Percentiles rank a stretch among this genome's conserved stretches.
Evolutionary conservation across 768 basidiomycete species (phyloP).

Genomic region (Strobilomyces echinocephalus): DNA sequence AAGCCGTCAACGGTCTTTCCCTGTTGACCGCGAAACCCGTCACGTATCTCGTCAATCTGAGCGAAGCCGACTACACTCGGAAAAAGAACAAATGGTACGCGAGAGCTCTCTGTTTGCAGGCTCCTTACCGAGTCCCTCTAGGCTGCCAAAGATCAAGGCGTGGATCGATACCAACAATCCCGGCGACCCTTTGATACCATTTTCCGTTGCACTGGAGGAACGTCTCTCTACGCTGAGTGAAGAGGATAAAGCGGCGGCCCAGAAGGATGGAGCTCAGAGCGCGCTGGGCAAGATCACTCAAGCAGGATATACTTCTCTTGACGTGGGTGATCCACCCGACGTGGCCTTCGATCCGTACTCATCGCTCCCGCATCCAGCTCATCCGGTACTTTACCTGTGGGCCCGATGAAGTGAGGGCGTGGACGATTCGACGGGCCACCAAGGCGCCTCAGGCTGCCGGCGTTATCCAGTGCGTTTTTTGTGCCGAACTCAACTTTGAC

Average conservation of each 20-base stretch:
- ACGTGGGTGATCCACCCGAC: conserved; percentile 44
- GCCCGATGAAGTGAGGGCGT: conserved; percentile 94
- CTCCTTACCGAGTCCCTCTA: conserved; percentile 23
- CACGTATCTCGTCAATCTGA: conserved; percentile 96
- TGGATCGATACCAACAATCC: conserved; percentile 98
- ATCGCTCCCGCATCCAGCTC: conserved; percentile 44
- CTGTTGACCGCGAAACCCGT: conserved; percentile 96
- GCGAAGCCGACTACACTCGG: conserved; percentile 88
- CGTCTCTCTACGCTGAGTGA: conserved; percentile 58
- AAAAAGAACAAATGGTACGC: conserved; percentile 97
- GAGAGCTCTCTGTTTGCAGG: background rate
- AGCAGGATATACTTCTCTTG: conserved; percentile 83
- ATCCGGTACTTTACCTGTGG: conserved; percentile 98
- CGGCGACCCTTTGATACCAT: conserved; percentile 93
- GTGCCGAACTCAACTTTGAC: background rate
- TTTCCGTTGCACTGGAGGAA: conserved; percentile 94
- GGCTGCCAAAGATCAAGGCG: conserved; percentile 93
- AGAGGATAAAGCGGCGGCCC: conserved; percentile 75
- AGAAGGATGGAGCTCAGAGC: conserved; percentile 70
- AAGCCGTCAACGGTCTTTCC: conserved; percentile 82
- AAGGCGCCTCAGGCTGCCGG: conserved; percentile 98
- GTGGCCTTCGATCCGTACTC: background rate
- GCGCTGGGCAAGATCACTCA: conserved; percentile 92
- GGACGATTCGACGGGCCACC: conserved; percentile 92
- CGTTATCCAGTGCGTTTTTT: conserved; percentile 79